phyloP scores from a whole-genome alignment of 306 rosid genomes.

The Rubus idaeus region DNA sequence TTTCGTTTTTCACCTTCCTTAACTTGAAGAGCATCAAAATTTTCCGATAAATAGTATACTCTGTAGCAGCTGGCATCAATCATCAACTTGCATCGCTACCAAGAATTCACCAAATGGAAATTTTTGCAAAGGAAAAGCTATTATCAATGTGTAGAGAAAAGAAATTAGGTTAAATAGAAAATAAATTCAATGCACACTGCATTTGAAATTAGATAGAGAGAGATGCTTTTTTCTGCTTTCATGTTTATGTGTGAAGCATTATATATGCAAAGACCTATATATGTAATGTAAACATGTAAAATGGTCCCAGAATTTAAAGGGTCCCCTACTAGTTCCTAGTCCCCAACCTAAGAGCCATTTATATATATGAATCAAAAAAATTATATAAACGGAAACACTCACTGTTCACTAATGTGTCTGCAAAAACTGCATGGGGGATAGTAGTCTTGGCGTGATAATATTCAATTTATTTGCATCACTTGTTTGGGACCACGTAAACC shows the following conservation, averaged over 20 bases:
- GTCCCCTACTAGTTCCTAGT: conserved; percentile 23
- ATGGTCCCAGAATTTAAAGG: conserved; percentile 65
- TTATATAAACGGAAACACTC: conserved; percentile 37
- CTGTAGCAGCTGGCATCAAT: conserved; percentile 58
- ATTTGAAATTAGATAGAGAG: conserved; percentile 4
- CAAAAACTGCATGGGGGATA: conserved; percentile 73
- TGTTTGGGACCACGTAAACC: conserved; percentile 58
- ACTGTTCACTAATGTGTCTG: conserved; percentile 53
- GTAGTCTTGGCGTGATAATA: conserved; percentile 83
- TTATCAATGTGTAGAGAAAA: conserved; percentile 25
- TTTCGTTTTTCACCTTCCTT: not conserved
- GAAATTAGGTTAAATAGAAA: conserved; percentile 23
- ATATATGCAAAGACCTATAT: conserved; percentile 24
- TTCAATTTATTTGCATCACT: conserved; percentile 65
- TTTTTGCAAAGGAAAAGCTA: conserved; percentile 29
- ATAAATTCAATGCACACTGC: conserved; percentile 11
- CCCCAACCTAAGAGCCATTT: conserved; percentile 50
- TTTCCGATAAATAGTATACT: conserved; percentile 45
- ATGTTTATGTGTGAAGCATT: conserved; percentile 34
- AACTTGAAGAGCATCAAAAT: conserved; percentile 32
- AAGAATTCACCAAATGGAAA: conserved; percentile 51
- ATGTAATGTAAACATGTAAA: conserved; percentile 50
- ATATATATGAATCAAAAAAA: conserved; percentile 36
- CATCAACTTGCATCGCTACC: conserved; percentile 29
- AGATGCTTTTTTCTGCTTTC: conserved; percentile 36